Base-by-base conservation (phyloP, 495 filamentous ascomycete genomes). In the Penicillium turbatum region DNA sequence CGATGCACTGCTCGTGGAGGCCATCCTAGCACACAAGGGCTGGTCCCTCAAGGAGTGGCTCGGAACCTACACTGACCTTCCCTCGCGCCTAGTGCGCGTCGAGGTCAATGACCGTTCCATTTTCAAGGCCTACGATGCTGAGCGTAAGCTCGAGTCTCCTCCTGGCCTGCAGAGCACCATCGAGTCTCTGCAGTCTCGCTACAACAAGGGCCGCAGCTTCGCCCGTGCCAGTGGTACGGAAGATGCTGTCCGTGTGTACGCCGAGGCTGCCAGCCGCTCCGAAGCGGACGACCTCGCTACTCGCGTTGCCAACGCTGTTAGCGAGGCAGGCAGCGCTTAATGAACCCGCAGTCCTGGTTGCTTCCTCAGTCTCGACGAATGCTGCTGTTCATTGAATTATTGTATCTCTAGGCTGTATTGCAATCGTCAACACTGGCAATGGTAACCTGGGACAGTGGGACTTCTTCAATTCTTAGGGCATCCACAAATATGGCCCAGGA, bases 231-330 rank as follows among this genome's bases (percentile, higher is more conserved):
- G 86, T 56, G 93, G 93, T 32, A 98, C 93, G 1, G 93, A 98
- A 71, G 93, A 98, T 72, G 93, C 90, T 1, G 90, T 96, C 52
- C 79, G 93, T 57, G 92, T 98, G 19, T 98, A 98, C 69, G 91
- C 92, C n/a, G 93, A 98, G 71, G 93, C 93, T 13, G 90, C 87
- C 6, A 91, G 86, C 53, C 82, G 85, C 48, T 83, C 82, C 3
- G 89, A 95, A 63, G 87, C 89, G 0, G 89, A 93, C 62, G 90
- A 95, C 64, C 79, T 96, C 37, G 90, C 90, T 35, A 85, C 83
- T 43, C 84, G 89, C 56, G 88, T 96, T 30, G 84, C 88, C 5
- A 80, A 81, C 40, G 82, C 93, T 47, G 86, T 95, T 5, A 66
- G 71, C 46, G 73, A 76, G 48, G 74, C 72, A 16, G 71, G 72